Conservation (phyloP, 257 asterid genomes). For the Fraxinus anomala region DNA sequence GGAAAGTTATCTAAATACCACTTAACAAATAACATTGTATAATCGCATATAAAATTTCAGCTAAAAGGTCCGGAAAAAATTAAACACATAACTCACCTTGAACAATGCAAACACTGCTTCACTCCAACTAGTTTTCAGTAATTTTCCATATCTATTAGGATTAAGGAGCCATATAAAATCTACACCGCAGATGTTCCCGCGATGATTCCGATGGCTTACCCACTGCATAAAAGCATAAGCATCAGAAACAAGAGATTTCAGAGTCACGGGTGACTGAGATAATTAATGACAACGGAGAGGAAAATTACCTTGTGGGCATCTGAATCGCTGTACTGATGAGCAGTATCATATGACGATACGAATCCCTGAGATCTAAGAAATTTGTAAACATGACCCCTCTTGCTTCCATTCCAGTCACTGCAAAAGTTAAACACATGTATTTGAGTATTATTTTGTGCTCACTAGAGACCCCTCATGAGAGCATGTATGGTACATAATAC, state of each 20-base stretch:
- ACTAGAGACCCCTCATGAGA: neutral
- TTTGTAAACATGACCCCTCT: slow-evolving; percentile 90
- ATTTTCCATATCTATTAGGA: slow-evolving; percentile 79
- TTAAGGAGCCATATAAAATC: slow-evolving; percentile 99
- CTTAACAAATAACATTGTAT: neutral
- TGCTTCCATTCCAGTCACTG: slow-evolving; percentile 99
- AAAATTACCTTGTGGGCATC: slow-evolving; percentile 86
- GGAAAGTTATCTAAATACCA: neutral
- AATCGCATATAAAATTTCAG: neutral
- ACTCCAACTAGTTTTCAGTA: slow-evolving; percentile 94
- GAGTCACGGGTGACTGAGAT: neutral
- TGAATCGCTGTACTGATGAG: slow-evolving; percentile 94
- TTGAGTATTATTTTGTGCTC: slow-evolving; percentile 19
- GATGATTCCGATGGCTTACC: slow-evolving; percentile 98
- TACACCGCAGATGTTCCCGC: slow-evolving; percentile 96
- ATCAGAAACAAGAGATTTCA: slow-evolving; percentile 29
- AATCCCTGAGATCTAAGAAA: slow-evolving; percentile 97
- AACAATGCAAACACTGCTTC: slow-evolving; percentile 94
- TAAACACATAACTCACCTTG: slow-evolving; percentile 51
- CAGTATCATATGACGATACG: slow-evolving; percentile 94
- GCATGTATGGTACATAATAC: neutral
- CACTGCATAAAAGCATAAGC: slow-evolving; percentile 55
- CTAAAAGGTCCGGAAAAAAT: neutral
- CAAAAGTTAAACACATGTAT: slow-evolving; percentile 22
- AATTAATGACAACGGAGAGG: slow-evolving; percentile 10